phyloP scores from a whole-genome alignment of 768 basidiomycete species.

The Russula sp. region DNA sequence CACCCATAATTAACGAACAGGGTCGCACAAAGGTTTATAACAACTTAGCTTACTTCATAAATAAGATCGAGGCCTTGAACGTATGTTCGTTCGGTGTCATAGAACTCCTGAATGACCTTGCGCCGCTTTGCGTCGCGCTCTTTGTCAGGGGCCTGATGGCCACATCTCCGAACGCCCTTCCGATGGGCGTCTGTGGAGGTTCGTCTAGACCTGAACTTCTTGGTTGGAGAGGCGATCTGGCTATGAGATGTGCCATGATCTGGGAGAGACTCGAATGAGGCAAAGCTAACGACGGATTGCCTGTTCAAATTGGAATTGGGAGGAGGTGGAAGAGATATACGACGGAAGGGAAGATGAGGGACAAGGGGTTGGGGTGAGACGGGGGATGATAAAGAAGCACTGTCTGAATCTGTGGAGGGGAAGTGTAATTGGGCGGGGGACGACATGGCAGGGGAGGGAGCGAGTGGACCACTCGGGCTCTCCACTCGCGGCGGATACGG shows the following conservation, averaged over 20 bases:
- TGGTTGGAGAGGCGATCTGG: constrained; percentile 26
- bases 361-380: constrained; percentile 37
- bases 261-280: constrained; percentile 65
- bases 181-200: constrained; percentile 36
- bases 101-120: constrained; percentile 74
- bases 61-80: constrained; percentile 77
- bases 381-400: background rate
- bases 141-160: constrained; percentile 37
- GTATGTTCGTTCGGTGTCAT: constrained; percentile 74
- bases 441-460: background rate
- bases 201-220: constrained; percentile 27
- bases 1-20: background rate
- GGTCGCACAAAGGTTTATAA: background rate
- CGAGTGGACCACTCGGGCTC: background rate
- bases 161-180: constrained; percentile 33
- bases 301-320: constrained; percentile 41
- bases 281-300: constrained; percentile 60
- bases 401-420: constrained; percentile 17
- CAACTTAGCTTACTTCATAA: constrained; percentile 51
- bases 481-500: background rate
- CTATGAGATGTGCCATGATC: constrained; percentile 37
- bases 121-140: constrained; percentile 48
- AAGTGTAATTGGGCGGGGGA: constrained; percentile 9
- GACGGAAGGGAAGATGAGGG: constrained; percentile 42
- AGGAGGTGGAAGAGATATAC: constrained; percentile 37